These are phyloP conservation scores for Exserohilum turcica DNA, from an alignment of 2,329 filamentous ascomycete species.

Conservation along the genomic window DNA sequence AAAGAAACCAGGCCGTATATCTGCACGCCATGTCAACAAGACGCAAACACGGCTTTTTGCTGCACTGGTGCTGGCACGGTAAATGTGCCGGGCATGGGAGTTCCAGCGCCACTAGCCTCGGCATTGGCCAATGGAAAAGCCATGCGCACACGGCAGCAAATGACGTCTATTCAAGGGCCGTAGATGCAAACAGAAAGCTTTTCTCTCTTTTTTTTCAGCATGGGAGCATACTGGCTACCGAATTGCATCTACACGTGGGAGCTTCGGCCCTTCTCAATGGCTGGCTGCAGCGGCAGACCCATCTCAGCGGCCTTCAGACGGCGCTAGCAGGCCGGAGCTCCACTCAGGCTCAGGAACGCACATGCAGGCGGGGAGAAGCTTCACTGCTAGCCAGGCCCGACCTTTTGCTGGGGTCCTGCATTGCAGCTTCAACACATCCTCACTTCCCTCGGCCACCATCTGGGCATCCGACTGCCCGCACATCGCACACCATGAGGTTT, in stretches of 20 bases:
- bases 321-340: constrained; percentile 15
- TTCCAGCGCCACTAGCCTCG: background rate
- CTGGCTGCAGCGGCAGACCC: constrained; percentile 14
- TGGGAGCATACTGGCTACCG: constrained; percentile 10
- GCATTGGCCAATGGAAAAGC: background rate
- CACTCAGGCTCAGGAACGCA: constrained; percentile 15
- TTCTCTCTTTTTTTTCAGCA: constrained; percentile 9
- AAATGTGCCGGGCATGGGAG: background rate
- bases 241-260: constrained; percentile 23
- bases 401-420: constrained; percentile 11
- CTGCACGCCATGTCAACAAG: background rate
- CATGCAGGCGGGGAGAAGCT: constrained; percentile 20
- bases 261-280: constrained; percentile 25
- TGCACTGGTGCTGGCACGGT: too few relatives aligned
- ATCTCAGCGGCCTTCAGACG: constrained; percentile 15
- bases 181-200: constrained; percentile 1
- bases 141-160: background rate
- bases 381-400: constrained; percentile 7
- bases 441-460: constrained; percentile 4
- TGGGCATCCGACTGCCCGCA: constrained; percentile 6
- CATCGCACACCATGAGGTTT: constrained; percentile 30
- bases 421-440: constrained; percentile 14
- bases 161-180: background rate
- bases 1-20: background rate
- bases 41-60: too few relatives aligned